Evolutionary conservation across 2,329 filamentous ascomycete genomes (phyloP).

Genomic region (Alternaria sp.): DNA sequence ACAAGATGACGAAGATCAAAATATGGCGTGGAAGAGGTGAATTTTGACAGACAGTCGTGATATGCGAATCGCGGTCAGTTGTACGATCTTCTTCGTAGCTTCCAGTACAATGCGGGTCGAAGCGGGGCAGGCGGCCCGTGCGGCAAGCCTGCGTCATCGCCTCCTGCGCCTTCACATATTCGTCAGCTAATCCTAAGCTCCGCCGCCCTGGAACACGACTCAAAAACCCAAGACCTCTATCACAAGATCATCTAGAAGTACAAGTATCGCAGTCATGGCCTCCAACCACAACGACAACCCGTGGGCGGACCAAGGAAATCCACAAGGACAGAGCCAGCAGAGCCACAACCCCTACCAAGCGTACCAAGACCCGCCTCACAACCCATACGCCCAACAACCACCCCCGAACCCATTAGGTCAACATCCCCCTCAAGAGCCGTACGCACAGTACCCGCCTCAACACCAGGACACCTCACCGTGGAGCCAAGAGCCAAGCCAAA

Average conservation of each 20-base stretch:
- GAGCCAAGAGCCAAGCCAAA: conserved; percentile 19
- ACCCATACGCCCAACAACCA: conserved; percentile 18
- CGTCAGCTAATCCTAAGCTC: conserved; percentile 24
- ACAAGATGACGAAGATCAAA: background rate
- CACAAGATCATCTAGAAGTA: background rate
- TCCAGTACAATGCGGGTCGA: background rate
- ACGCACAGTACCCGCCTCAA: conserved; percentile 12
- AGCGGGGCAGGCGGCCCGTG: conserved; percentile 27
- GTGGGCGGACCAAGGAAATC: conserved; percentile 34
- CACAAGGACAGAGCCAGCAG: conserved; percentile 26
- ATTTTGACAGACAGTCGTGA: background rate
- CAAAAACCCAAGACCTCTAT: background rate
- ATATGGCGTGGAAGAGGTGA: background rate
- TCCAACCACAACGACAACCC: conserved; percentile 33
- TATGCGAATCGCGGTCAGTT: background rate
- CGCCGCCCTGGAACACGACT: background rate
- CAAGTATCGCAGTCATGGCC: conserved; percentile 23
- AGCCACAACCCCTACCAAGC: conserved; percentile 35
- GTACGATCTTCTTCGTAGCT: background rate
- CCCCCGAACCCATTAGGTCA: conserved; percentile 14
- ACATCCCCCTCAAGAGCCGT: conserved; percentile 15
- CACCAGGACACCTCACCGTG: conserved; percentile 21
- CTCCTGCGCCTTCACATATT: conserved; percentile 18
- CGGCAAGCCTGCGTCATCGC: conserved; percentile 26
- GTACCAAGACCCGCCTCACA: conserved; percentile 28